phyloP scores from a whole-genome alignment of 352 stramenopile species.

The Phytopythium aichiense region DNA sequence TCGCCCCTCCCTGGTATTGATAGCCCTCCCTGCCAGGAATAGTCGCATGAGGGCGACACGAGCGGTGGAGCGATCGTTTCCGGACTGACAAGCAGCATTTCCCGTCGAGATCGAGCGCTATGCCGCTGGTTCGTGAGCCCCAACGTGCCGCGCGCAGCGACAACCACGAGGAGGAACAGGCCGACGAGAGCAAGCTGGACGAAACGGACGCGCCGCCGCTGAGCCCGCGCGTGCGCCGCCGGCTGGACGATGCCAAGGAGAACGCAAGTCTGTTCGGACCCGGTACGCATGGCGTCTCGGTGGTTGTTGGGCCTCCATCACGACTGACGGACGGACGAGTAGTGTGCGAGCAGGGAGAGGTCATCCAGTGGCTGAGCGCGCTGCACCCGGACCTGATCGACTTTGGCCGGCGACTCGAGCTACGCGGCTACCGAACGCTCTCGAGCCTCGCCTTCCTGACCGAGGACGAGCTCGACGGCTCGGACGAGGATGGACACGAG shows the following conservation, averaged over 20 bases:
- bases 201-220: constrained; percentile 22
- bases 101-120: not conserved
- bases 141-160: constrained; percentile 3
- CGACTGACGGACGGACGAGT: not conserved
- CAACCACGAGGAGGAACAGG: constrained; percentile 11
- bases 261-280: constrained; percentile 66
- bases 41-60: not conserved
- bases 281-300: constrained; percentile 22
- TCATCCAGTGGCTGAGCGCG: constrained; percentile 84
- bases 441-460: constrained; percentile 83
- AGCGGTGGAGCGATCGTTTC: not conserved
- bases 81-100: not conserved
- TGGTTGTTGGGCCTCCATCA: not conserved
- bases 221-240: constrained; percentile 62
- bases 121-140: not conserved
- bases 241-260: constrained; percentile 73
- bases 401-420: constrained; percentile 57
- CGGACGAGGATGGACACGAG: not conserved
- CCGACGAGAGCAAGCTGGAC: constrained; percentile 13
- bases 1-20: not conserved
- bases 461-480: constrained; percentile 44
- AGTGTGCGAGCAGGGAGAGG: constrained; percentile 78
- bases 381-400: constrained; percentile 58
- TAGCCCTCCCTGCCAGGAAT: not conserved
- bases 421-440: constrained; percentile 61